Evolutionary conservation across 345 rosid species (phyloP).

Genomic region (Aegle marmelos): DNA sequence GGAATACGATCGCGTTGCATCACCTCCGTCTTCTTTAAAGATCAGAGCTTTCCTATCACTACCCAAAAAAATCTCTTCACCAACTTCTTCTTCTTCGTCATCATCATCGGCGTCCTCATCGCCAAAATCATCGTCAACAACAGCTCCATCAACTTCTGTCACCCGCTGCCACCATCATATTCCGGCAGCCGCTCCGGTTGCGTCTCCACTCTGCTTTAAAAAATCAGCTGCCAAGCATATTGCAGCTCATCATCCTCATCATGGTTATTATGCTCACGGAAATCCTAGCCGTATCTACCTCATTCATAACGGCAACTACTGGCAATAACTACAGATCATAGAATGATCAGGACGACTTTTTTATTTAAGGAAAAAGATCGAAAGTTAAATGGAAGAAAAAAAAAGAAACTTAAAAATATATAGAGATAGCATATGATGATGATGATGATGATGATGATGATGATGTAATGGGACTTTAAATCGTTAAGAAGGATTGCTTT

Average conservation of each 20-base stretch:
- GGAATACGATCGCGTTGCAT: constrained; percentile 67
- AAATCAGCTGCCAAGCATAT: constrained; percentile 35
- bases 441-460: constrained; percentile 15
- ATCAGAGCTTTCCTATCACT: constrained; percentile 77
- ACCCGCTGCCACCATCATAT: constrained; percentile 24
- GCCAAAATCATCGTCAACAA: constrained; percentile 27
- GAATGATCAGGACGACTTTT: background rate
- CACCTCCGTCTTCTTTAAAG: constrained; percentile 46
- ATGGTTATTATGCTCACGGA: constrained; percentile 50
- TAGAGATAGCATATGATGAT: background rate
- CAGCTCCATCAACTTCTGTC: constrained; percentile 15
- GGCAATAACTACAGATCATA: constrained; percentile 40
- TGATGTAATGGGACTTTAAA: constrained; percentile 52
- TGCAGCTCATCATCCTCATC: constrained; percentile 22
- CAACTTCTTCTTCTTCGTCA: constrained; percentile 19
- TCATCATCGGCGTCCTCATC: constrained; percentile 46
- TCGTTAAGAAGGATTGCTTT: constrained; percentile 35
- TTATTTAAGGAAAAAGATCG: background rate
- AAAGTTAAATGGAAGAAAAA: background rate
- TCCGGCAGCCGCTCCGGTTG: constrained; percentile 11
- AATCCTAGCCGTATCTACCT: constrained; percentile 47
- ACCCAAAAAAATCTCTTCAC: constrained; percentile 29
- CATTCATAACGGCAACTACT: constrained; percentile 56
- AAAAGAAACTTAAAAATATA: background rate
- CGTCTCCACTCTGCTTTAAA: constrained; percentile 18